Conservation (phyloP, 164 flowering plant genomes). For the Chimonanthus praecox region DNA sequence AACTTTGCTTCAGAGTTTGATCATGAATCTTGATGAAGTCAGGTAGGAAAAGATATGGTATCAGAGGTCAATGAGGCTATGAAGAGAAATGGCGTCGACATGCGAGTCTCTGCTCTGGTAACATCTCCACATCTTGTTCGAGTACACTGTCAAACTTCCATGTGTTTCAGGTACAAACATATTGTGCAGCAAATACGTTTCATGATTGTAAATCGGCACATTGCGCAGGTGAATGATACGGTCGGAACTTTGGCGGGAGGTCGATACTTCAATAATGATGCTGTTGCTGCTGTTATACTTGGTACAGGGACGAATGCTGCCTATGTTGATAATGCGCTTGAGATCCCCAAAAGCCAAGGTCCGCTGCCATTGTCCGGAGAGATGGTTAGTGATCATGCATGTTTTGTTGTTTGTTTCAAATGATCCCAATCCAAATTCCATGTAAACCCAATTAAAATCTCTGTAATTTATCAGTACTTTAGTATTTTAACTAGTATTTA, state of each 20-base stretch:
- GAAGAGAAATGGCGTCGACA: conserved; percentile 35
- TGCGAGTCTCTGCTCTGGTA: conserved; percentile 40
- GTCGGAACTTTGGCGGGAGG: conserved; percentile 56
- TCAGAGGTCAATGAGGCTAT: conserved; percentile 37
- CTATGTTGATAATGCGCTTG: conserved; percentile 35
- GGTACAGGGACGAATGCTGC: conserved; percentile 53
- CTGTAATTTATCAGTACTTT: no score
- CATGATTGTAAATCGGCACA: neutral
- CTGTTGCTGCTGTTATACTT: conserved; percentile 44
- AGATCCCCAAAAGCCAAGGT: conserved; percentile 24
- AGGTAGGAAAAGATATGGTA: conserved; percentile 33
- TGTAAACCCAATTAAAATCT: no score
- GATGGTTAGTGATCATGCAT: neutral
- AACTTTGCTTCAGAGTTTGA: neutral
- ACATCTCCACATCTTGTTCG: neutral
- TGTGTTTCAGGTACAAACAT: neutral
- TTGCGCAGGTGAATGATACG: conserved; percentile 49
- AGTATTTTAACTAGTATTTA: no score
- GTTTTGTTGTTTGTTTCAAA: no score
- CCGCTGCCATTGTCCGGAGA: conserved; percentile 28
- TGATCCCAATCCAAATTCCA: no score
- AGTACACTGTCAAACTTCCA: neutral
- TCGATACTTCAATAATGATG: conserved; percentile 35
- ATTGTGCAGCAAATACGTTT: no score
- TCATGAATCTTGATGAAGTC: neutral